Evolutionary conservation across 306 rosid species (phyloP).

Genomic region (Acacia confusa): DNA sequence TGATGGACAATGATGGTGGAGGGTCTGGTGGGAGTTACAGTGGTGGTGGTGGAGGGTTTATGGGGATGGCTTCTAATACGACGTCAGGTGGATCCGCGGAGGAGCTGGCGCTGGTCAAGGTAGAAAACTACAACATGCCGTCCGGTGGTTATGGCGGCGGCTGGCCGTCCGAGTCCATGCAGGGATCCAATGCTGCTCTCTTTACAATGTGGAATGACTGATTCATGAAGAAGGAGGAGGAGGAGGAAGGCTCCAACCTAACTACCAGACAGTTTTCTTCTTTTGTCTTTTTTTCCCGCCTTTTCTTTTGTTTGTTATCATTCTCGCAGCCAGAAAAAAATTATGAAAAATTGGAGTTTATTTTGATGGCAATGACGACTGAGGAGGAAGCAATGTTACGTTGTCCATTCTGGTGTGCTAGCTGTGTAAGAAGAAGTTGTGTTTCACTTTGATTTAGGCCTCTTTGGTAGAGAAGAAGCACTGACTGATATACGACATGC

Average conservation of each 20-base stretch:
- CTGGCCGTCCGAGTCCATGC: constrained; percentile 66
- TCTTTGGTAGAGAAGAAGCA: neutral
- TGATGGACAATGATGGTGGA: constrained; percentile 40
- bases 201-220: constrained; percentile 87
- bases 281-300: neutral
- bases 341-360: constrained; percentile 25
- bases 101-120: constrained; percentile 71
- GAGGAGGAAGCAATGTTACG: neutral
- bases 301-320: neutral
- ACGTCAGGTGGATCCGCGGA: constrained; percentile 40
- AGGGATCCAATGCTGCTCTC: constrained; percentile 50
- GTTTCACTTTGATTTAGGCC: neutral
- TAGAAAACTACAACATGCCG: constrained; percentile 70
- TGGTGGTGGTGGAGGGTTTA: constrained; percentile 45
- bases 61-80: constrained; percentile 49
- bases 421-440: neutral
- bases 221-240: neutral
- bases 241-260: neutral
- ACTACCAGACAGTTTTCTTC: constrained; percentile 27
- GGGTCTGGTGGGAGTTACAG: constrained; percentile 37
- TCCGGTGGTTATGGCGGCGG: constrained; percentile 54
- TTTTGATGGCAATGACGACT: constrained; percentile 29
- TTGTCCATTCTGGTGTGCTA: neutral
- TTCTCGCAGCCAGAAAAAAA: neutral
- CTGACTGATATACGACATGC: constrained; percentile 17